Percentiles rank a stretch among this genome's conserved stretches.
These are phyloP conservation scores for Baorangia bicolor DNA, from an alignment of 768 basidiomycete genomes.

Conservation along the genomic window DNA sequence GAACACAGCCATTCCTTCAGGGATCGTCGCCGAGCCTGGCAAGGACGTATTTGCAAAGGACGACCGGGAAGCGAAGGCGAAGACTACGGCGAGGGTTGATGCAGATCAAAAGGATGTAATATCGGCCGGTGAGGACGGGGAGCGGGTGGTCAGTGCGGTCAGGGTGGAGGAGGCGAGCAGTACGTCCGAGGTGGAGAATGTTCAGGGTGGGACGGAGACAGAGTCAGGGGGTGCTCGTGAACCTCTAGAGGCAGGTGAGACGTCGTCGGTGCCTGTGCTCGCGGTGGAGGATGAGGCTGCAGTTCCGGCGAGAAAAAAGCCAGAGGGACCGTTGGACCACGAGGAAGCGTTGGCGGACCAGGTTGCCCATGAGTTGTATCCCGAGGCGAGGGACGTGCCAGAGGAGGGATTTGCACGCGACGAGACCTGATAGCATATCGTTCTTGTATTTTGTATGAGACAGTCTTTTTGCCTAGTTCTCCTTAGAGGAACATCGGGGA, in stretches of 20 bases:
- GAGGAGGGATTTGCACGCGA: constrained; percentile 1
- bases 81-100: constrained; percentile 36
- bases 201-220: not conserved
- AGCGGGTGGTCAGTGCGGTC: constrained; percentile 39
- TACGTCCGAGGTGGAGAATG: not conserved
- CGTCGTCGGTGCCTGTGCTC: not conserved
- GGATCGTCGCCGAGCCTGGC: constrained; percentile 69
- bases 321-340: constrained; percentile 47
- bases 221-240: not conserved
- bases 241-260: not conserved
- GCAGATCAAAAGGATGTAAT: constrained; percentile 7
- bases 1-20: constrained; percentile 42
- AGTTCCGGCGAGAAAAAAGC: constrained; percentile 8
- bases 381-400: constrained; percentile 28
- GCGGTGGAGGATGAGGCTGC: not conserved
- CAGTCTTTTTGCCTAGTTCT: not conserved
- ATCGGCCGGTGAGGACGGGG: constrained; percentile 4
- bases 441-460: not conserved
- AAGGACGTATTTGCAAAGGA: constrained; percentile 66
- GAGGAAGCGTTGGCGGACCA: constrained; percentile 51
- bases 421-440: not conserved
- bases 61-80: constrained; percentile 40
- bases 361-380: constrained; percentile 54
- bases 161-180: not conserved
- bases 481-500: not conserved